Evolutionary conservation across 73 alveolate species (phyloP).

Genomic region (Uronychia binucleata): DNA sequence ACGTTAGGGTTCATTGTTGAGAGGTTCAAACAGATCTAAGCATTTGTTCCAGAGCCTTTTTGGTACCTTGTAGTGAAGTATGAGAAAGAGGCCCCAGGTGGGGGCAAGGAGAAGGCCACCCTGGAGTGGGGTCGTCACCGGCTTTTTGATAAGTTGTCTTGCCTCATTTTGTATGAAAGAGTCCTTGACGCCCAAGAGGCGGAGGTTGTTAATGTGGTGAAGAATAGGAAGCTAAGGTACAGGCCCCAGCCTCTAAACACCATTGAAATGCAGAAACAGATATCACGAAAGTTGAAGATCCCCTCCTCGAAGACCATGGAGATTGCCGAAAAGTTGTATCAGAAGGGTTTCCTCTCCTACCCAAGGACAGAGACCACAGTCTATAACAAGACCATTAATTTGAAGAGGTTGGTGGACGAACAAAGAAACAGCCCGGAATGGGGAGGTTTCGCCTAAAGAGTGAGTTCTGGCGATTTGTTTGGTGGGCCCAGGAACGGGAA

Average conservation of each 20-base stretch:
- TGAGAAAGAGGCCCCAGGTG: conserved; percentile 57
- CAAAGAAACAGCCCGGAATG: conserved; percentile 53
- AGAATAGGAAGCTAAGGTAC: conserved; percentile 1
- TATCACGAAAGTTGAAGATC: conserved; percentile 81
- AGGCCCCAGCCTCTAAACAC: conserved; percentile 93
- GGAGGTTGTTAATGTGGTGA: conserved; percentile 8
- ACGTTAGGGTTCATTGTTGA: conserved; percentile 97
- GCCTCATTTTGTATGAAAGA: conserved; percentile 54
- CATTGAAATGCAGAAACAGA: conserved; percentile 87
- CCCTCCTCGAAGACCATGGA: conserved; percentile 89
- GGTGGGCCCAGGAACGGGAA: conserved; percentile 91
- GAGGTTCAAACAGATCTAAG: conserved; percentile 80
- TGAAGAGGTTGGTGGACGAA: conserved; percentile 35
- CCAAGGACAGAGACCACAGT: conserved; percentile 99
- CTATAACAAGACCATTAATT: conserved; percentile 71
- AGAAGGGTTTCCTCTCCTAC: conserved; percentile 93
- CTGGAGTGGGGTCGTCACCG: conserved; percentile 78
- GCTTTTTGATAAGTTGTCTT: conserved; percentile 67
- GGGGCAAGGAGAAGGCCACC: conserved; percentile 33
- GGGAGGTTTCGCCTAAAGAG: conserved; percentile 85
- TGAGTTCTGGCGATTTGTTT: conserved; percentile 61
- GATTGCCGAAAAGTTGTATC: conserved; percentile 96
- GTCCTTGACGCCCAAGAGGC: conserved; percentile 32
- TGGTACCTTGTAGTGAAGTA: conserved; percentile 83
- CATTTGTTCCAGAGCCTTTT: conserved; percentile 89